A percentile compares a stretch with the other conserved stretches of the same genome.
phyloP scores from a whole-genome alignment of 2,329 filamentous ascomycete genomes.

The Pseudocercospora cruenta region DNA sequence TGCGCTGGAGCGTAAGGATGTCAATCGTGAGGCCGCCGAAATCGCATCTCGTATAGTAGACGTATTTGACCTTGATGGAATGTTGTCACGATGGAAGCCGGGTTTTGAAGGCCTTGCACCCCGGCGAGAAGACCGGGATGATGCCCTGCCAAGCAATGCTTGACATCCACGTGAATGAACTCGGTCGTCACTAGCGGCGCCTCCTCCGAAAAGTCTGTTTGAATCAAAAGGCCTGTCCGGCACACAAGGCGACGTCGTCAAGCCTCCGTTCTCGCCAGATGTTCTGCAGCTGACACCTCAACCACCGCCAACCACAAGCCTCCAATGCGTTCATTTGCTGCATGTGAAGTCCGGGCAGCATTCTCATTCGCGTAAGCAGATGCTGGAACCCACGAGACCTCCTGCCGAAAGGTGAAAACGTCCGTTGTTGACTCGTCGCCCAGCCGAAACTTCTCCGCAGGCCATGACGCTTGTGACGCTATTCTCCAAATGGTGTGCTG shows the following conservation, averaged over 20 bases:
- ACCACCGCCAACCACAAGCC: neutral
- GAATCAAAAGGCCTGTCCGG: neutral
- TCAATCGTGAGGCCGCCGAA: neutral
- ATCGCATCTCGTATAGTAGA: neutral
- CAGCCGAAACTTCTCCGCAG: neutral
- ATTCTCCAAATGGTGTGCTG: neutral
- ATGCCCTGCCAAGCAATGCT: neutral
- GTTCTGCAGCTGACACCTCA: neutral
- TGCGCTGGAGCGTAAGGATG: neutral
- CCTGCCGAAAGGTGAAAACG: neutral
- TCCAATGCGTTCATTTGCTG: neutral
- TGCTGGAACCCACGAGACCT: neutral
- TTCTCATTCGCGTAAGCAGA: neutral
- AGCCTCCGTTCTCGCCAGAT: constrained; percentile 1
- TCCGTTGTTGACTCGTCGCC: neutral
- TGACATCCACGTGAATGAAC: neutral
- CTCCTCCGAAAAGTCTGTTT: neutral
- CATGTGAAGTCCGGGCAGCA: constrained; percentile 1
- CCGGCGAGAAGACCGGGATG: neutral
- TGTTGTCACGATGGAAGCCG: neutral
- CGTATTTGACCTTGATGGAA: neutral
- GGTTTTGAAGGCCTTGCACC: neutral
- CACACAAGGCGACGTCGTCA: neutral
- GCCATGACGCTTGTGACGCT: neutral
- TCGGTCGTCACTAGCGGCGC: neutral